Evolutionary conservation across 805 yeast genomes (phyloP).

Genomic region (Metschnikowia bowlesiae): DNA sequence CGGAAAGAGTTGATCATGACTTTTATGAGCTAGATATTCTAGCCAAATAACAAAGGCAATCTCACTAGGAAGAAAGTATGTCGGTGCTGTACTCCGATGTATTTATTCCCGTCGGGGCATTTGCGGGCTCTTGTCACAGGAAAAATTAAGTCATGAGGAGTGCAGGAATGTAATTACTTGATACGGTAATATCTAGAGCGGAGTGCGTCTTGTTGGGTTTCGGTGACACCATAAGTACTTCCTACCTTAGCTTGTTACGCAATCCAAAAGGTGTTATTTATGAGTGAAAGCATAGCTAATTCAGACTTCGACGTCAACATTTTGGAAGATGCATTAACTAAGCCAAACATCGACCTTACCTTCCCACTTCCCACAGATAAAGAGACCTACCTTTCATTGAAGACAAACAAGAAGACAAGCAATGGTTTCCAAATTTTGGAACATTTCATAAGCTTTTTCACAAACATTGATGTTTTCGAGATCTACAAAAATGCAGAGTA

Average conservation of each 20-base stretch:
- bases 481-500: constrained; percentile 34
- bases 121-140: neutral
- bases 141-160: neutral
- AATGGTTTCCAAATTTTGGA: constrained; percentile 24
- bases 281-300: constrained; percentile 2
- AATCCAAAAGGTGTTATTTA: neutral
- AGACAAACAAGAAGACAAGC: constrained; percentile 26
- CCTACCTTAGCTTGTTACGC: neutral
- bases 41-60: no score
- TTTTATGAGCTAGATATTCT: neutral
- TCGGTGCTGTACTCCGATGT: neutral
- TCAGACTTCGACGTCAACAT: constrained; percentile 35
- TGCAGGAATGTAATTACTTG: constrained; percentile 3
- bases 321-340: constrained; percentile 28
- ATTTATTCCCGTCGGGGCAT: neutral
- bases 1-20: neutral
- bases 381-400: constrained; percentile 25
- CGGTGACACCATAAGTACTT: neutral
- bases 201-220: constrained; percentile 5
- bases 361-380: constrained; percentile 39
- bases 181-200: constrained; percentile 1
- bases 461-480: constrained; percentile 24
- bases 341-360: constrained; percentile 29
- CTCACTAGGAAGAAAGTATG: neutral
- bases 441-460: constrained; percentile 29